A percentile compares a stretch with the other conserved stretches of the same genome.
These are phyloP conservation scores for Funneliformis caledonium DNA, from an alignment of 371 early-diverging fungal species.

Conservation along the genomic window DNA sequence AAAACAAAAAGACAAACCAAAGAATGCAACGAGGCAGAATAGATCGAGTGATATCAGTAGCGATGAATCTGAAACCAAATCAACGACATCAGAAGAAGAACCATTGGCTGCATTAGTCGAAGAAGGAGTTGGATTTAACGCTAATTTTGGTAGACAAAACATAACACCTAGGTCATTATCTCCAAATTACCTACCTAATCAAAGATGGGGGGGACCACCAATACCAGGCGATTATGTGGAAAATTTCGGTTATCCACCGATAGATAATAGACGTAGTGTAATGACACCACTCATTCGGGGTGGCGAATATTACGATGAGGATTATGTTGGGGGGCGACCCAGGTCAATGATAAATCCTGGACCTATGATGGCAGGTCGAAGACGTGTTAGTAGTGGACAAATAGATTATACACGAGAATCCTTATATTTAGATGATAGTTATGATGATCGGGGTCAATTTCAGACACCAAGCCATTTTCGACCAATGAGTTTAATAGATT, in stretches of 20 bases:
- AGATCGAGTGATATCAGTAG: constrained; percentile 35
- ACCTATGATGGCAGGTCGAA: background rate
- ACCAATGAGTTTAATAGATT: constrained; percentile 12
- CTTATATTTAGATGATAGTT: constrained; percentile 16
- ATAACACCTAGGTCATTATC: background rate
- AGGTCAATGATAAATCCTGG: constrained; percentile 20
- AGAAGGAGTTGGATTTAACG: background rate
- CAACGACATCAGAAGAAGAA: constrained; percentile 1
- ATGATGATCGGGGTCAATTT: background rate
- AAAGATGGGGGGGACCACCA: background rate
- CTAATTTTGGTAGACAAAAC: background rate
- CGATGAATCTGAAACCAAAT: background rate
- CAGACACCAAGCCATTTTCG: constrained; percentile 15
- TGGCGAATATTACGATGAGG: constrained; percentile 29
- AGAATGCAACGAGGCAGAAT: background rate
- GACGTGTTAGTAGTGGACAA: constrained; percentile 35
- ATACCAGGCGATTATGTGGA: background rate
- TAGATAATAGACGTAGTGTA: constrained; percentile 11
- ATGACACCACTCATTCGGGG: constrained; percentile 3
- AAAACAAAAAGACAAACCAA: constrained; percentile 22
- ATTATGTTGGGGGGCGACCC: constrained; percentile 22
- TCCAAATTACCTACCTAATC: constrained; percentile 30
- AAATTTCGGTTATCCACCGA: background rate
- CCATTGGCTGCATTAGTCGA: constrained; percentile 16
- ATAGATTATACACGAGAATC: constrained; percentile 28